Percentiles rank a stretch among this genome's conserved stretches.
phyloP scores from a whole-genome alignment of 371 early-diverging fungal genomes.

The Vairimorpha apis region DNA sequence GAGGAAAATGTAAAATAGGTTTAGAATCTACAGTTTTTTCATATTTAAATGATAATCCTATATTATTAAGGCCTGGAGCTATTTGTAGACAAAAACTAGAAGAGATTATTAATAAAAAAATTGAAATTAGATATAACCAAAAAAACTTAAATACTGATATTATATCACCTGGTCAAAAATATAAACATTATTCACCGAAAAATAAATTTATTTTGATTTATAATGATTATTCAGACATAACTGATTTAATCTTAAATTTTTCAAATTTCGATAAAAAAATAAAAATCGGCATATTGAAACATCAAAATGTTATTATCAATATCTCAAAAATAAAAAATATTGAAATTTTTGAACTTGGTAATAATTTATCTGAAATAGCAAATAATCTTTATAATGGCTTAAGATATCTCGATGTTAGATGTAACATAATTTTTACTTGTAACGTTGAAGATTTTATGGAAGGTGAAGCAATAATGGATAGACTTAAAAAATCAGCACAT shows the following conservation, averaged over 20 bases:
- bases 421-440: slow-evolving; percentile 74
- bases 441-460: slow-evolving; percentile 68
- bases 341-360: slow-evolving; percentile 51
- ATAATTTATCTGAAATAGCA: slow-evolving; percentile 66
- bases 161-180: slow-evolving; percentile 95
- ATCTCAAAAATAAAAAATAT: slow-evolving; percentile 3
- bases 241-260: not conserved
- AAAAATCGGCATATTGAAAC: slow-evolving; percentile 24
- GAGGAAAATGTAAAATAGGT: slow-evolving; percentile 79
- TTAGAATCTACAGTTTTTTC: slow-evolving; percentile 91
- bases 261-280: slow-evolving; percentile 5
- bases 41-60: slow-evolving; percentile 66
- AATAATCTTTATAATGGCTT: slow-evolving; percentile 73
- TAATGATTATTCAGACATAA: slow-evolving; percentile 22
- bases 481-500: slow-evolving; percentile 78
- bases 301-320: slow-evolving; percentile 2
- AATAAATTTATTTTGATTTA: slow-evolving; percentile 49
- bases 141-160: slow-evolving; percentile 61
- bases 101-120: slow-evolving; percentile 9
- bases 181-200: slow-evolving; percentile 86
- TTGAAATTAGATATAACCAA: slow-evolving; percentile 9
- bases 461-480: slow-evolving; percentile 93
- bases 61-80: slow-evolving; percentile 91
- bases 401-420: slow-evolving; percentile 70
- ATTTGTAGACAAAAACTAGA: slow-evolving; percentile 73